phyloP scores from a whole-genome alignment of 2,329 filamentous ascomycete species.

The Apiospora kogelbergensis region DNA sequence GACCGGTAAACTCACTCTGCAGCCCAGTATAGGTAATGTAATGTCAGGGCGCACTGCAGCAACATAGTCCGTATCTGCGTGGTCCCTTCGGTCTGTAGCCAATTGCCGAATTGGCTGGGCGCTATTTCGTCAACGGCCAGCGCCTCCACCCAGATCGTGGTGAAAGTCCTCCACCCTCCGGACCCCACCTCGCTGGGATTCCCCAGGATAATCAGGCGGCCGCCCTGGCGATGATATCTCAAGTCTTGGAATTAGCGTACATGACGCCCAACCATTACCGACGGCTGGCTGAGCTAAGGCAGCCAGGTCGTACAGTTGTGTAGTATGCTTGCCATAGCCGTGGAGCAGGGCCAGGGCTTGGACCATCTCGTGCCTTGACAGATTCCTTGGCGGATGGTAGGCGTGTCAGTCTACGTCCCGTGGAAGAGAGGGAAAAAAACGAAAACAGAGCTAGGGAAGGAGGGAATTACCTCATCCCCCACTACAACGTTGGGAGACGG shows the following conservation, averaged over 20 bases:
- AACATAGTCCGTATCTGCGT: background rate
- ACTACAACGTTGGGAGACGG: background rate
- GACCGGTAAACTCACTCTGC: background rate
- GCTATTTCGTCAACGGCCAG: background rate
- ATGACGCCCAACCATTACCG: background rate
- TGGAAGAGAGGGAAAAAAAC: background rate
- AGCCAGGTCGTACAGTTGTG: no score
- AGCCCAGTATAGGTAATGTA: background rate
- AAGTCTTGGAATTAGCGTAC: background rate
- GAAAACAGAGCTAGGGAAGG: background rate
- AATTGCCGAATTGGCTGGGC: background rate
- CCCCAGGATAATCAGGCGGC: background rate
- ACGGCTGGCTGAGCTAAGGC: no score
- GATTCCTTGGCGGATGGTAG: background rate
- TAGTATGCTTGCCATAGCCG: background rate
- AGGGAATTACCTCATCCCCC: background rate
- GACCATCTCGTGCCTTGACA: background rate
- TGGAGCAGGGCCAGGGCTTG: background rate
- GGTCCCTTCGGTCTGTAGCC: background rate
- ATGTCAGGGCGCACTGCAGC: background rate
- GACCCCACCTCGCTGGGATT: background rate
- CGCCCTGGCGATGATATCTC: background rate
- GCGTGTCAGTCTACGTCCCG: background rate
- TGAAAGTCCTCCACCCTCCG: background rate
- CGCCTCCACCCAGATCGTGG: background rate